Evolutionary conservation across 148 eudicot genomes (phyloP).

Genomic region (Talinum fruticosum): DNA sequence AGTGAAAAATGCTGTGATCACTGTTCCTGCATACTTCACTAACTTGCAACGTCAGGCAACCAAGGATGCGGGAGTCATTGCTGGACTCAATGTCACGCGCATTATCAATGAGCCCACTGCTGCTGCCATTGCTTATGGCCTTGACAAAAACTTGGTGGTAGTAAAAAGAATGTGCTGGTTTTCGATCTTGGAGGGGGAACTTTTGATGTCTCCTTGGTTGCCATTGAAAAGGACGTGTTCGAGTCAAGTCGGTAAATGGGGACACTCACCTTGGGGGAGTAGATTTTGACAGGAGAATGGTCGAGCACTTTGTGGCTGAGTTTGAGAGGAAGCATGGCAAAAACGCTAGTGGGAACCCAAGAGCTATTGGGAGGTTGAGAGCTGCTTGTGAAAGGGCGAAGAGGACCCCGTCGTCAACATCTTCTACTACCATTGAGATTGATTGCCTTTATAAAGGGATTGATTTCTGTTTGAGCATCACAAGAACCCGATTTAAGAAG

Average conservation of each 20-base stretch:
- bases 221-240: slow-evolving; percentile 11
- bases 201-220: slow-evolving; percentile 25
- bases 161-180: slow-evolving; percentile 22
- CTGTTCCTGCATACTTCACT: slow-evolving; percentile 35
- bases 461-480: slow-evolving; percentile 21
- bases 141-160: slow-evolving; percentile 15
- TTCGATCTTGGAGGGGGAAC: slow-evolving; percentile 31
- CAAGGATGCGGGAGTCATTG: slow-evolving; percentile 26
- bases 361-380: slow-evolving; percentile 28
- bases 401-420: slow-evolving; percentile 15
- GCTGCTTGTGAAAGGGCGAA: slow-evolving; percentile 24
- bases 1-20: slow-evolving; percentile 28
- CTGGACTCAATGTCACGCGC: slow-evolving; percentile 28
- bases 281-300: slow-evolving; percentile 22
- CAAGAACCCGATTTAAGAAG: slow-evolving; percentile 26
- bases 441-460: slow-evolving; percentile 29
- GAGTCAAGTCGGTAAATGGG: slow-evolving; percentile 24
- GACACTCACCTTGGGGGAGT: slow-evolving; percentile 34
- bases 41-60: slow-evolving; percentile 33
- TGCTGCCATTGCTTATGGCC: slow-evolving; percentile 30
- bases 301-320: slow-evolving; percentile 22
- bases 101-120: slow-evolving; percentile 30
- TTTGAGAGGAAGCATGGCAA: slow-evolving; percentile 22
- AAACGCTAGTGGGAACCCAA: slow-evolving; percentile 21
- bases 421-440: slow-evolving; percentile 9